These are phyloP conservation scores for Lolium multiflorum DNA, from an alignment of 176 grass and related monocot species.

Conservation along the genomic window DNA sequence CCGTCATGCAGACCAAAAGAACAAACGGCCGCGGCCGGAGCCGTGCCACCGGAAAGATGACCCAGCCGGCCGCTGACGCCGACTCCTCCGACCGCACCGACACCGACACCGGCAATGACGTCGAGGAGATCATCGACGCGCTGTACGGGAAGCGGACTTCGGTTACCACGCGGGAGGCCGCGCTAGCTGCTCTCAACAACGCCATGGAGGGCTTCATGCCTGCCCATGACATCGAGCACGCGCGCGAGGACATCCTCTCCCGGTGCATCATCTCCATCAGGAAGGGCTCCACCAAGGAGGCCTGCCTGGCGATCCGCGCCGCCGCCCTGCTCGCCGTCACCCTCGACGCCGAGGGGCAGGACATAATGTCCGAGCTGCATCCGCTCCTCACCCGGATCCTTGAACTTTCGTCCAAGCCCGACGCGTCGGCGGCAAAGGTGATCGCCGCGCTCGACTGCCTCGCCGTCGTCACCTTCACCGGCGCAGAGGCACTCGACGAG, in stretches of 20 bases:
- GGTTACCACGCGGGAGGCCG: not conserved
- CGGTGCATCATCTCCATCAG: constrained; percentile 56
- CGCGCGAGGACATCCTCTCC: not conserved
- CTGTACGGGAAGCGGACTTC: not conserved
- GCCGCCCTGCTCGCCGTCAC: constrained; percentile 45
- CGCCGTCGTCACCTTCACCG: constrained; percentile 74
- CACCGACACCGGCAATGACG: not conserved
- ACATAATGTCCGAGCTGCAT: constrained; percentile 76
- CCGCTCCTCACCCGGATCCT: constrained; percentile 65
- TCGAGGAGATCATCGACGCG: not conserved
- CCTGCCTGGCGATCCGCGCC: constrained; percentile 69
- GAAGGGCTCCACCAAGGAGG: constrained; percentile 76
- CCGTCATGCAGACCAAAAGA: not conserved
- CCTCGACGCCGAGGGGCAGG: constrained; percentile 23
- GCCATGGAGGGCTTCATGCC: not conserved
- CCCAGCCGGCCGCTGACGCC: not conserved
- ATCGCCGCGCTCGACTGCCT: constrained; percentile 75
- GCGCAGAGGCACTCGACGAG: constrained; percentile 72
- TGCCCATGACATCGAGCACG: not conserved
- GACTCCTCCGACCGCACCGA: not conserved
- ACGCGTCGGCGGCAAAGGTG: constrained; percentile 48
- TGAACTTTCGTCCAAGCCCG: constrained; percentile 56
- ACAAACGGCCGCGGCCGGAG: not conserved
- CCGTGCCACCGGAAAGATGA: not conserved
- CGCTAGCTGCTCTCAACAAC: not conserved